Evolutionary conservation across 2,329 filamentous ascomycete species (phyloP), one percentile per base, ranked within the genome.

Genomic region (Monilinia fructigena): DNA sequence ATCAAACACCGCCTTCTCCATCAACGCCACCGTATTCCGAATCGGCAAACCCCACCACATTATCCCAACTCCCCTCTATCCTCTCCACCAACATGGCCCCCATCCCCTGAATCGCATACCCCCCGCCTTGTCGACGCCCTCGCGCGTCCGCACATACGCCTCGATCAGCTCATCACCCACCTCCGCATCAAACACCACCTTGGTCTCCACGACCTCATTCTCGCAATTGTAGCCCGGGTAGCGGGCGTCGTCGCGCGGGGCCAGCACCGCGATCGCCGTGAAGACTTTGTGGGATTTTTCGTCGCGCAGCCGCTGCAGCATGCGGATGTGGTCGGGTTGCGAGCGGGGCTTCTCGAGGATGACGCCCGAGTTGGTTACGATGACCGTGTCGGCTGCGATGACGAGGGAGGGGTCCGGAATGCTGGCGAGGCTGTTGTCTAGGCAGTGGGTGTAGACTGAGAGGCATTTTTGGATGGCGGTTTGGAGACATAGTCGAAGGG

Each of bases 111-210:
- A 99, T 86, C 1, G 92, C 95, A 78, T 99, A 99, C 0, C 95
- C 95, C 95, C 95, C 0, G 95, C 95, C 82, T 98, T 99, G 78
- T 98, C 95, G 14, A 87, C 93, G 2, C 95, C 95, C 81, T 99
- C 95, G 65, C 94, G 84, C 28, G 94, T 97, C 75, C 83, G 85
- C 67, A 93, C 89, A 76, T 93, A 93, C 6, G 81, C 71, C 91
- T 28, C 95, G 92, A 82, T 98, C 71, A 97, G 85, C 68, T 96
- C 93, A 79, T 99, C 94, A 18, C 87, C 86, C 5, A 89, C 82
- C 54, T 84, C 85, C 67, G 82, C 79, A 75, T 93, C 92, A 78
- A 99, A 99, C 75, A 85, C 86, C n/a, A 99, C 95, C 68, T 83
- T 85, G 55, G 94, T 98, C 82, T 97, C 93, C 80, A 98, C 94